Evolutionary conservation across 805 yeast genomes (phyloP), one percentile per base, ranked within the genome.

Genomic region (Kodamaea kakaduensis): DNA sequence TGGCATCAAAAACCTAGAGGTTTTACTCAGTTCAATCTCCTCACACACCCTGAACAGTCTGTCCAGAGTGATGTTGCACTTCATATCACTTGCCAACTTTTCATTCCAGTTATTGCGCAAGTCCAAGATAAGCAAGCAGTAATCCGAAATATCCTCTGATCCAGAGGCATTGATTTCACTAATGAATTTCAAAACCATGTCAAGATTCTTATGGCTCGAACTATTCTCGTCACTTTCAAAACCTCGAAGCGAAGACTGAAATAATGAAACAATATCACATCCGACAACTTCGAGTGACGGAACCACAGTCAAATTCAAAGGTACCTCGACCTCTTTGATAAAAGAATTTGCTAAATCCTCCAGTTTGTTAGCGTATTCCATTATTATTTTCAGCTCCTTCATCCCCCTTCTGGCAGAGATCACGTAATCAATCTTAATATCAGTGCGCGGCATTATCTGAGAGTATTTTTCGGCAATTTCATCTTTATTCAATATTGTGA

Each of bases 91-190:
- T 4, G 36, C 24, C 21, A 69, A 45, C 18, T 72, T 71, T 32
- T 79, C 81, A 5, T 73, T 69, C 93, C 96, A 89, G 2, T 84
- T 70, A 54, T 93, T 90, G 44, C 87, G 72, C 38, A 93, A 58
- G 53, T 93, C 97, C 9, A 90, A 50, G 1, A 86, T 68, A 36
- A 84, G 60, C 31, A 83, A 58, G 43, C 82, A 79, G 54, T 71
- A 85, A 32, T 77, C 78, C 3, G 74, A 60, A 33, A 69, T 54
- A 6, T 58, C 59, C 14, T 62, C 54, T 5, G 34, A 14, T 5
- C 37, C 26, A 1, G 49, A 30, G 1, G 38, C 37, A 9, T 57
- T 58, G 22, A 55, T 40, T 5, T 33, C 37, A 6, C 55, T 45
- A 44, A 69, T 50, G 25, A 50, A 48, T 9, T 48, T 37, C 24